Base-by-base conservation (phyloP, 2,329 filamentous ascomycete genomes). In the Tympanopsis confertula region DNA sequence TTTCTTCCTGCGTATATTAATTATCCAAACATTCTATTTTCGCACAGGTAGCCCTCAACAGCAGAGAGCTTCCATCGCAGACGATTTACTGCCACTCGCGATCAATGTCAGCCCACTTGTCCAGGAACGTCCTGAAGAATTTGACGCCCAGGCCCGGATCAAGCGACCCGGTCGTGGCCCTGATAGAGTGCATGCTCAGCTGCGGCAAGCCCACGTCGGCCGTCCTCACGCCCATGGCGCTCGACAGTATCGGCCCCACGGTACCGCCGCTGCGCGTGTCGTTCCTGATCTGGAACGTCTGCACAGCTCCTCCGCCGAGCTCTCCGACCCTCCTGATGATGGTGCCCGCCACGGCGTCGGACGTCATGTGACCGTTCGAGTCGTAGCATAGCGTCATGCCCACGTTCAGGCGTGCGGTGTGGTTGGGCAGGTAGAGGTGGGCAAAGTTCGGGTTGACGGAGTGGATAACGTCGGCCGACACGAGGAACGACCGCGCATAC, bases 371-470 rank as follows among this genome's bases (percentile, higher is more conserved):
- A 3, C 86, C 91, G 52, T 95, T 95, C 37, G 78, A 76, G 59
- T 96, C 89, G 17, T 78, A 77, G 35, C 77, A 79, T 28, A 98
- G 69, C 13, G 79, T 75, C 20, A 95, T 71, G 24, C 91, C 91
- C 20, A 91, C 76, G 56, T 98, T 98, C 39, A 98, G 74, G 41
- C 84, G 74, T 1, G 91, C 89, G 2, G 84, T 70, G 61, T 98
- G 91, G 49, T 85, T 81, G 39, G 83, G 73, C 14, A 95, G 77
- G 62, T 96, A 96, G 19, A 74, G 76, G 45, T 70, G 70, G 0
- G 86, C 63, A 66, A 95, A 98, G 65, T 96, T 96, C 41, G 91
- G 91, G 63, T 95, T 89, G 7, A 88, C 83, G 29, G 89, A 86
- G 60, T 96, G 91, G 4, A 81, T 91, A 40, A 98, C 91, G 54